Evolutionary conservation across 2,329 filamentous ascomycete species (phyloP), one percentile per base, ranked within the genome.

Genomic region (Colletotrichum truncatum): DNA sequence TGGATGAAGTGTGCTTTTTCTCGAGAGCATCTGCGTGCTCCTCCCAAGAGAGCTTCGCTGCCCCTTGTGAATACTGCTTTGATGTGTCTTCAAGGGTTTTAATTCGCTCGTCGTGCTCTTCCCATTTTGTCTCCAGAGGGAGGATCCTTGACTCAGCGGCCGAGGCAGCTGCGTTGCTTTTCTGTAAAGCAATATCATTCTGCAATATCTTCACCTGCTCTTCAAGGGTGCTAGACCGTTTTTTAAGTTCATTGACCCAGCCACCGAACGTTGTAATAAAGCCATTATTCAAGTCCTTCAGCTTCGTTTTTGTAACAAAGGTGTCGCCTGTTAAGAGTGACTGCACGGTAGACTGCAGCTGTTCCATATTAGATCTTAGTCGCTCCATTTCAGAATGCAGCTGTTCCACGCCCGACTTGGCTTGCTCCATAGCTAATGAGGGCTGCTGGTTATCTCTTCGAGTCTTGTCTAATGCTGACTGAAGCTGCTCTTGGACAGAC

Each of bases 201-300:
- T 43, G 60, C 23, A 51, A n/a, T 12, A 34, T n/a, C 23, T n/a
- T 16, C 2, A 52, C 38, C 30, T 58, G 36, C 9, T 34, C n/a
- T 14, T 64, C 53, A n/a, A 64, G 26, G 7, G n/a, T 23, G n/a
- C 25, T 18, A 4, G 18, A 9, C 8, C 45, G 28, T 25, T 43
- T 34, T 26, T 38, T 58, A 4, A 64, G 5, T 3, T 52, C 60
- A 9, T 64, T 54, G 23, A 64, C n/a, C 60, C 53, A 59, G 7
- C 14, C 23, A 18, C 26, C 39, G 10, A 59, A 39, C 12, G 9
- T 36, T 14, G 45, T 30, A n/a, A 58, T 11, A 11, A 59, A 18
- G 4, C 12, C 12, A 10, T 10, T 8, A 10, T 64, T 64, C 53
- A 64, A 26, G 6, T 7, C 11, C 14, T 12, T 45, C 16, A 64